A percentile compares a stretch with the other conserved stretches of the same genome.
These are phyloP conservation scores for Seiridium cupressi DNA, from an alignment of 2,329 filamentous ascomycete genomes.

Conservation along the genomic window DNA sequence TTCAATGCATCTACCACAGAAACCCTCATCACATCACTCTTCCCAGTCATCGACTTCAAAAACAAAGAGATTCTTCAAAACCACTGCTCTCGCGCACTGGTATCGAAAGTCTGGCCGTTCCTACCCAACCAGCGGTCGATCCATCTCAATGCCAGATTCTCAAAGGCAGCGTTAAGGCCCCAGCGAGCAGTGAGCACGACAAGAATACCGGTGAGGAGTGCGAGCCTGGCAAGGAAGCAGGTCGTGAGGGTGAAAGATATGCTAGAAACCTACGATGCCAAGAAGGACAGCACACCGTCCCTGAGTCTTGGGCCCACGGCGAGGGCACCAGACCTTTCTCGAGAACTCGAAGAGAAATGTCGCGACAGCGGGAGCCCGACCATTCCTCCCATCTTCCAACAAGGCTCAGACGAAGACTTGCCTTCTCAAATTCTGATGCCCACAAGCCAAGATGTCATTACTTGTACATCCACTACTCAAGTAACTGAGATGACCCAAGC, in stretches of 20 bases:
- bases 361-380: not conserved
- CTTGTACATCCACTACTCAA: no score
- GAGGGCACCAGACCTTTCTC: not conserved
- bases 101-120: conserved; percentile 9
- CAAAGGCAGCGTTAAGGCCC: not conserved
- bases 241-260: not conserved
- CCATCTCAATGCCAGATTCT: not conserved
- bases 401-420: no score
- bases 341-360: not conserved
- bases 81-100: not conserved
- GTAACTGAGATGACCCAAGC: not conserved
- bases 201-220: not conserved
- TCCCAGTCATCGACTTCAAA: not conserved
- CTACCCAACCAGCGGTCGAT: conserved; percentile 1
- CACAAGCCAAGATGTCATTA: no score
- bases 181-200: not conserved
- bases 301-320: not conserved
- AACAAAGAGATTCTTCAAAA: not conserved
- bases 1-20: conserved; percentile 3
- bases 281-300: not conserved
- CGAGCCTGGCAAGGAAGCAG: not conserved
- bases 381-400: no score
- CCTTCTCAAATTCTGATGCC: no score
- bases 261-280: not conserved
- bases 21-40: not conserved